phyloP scores from a whole-genome alignment of 768 basidiomycete genomes.

The Arthromyces matolae region DNA sequence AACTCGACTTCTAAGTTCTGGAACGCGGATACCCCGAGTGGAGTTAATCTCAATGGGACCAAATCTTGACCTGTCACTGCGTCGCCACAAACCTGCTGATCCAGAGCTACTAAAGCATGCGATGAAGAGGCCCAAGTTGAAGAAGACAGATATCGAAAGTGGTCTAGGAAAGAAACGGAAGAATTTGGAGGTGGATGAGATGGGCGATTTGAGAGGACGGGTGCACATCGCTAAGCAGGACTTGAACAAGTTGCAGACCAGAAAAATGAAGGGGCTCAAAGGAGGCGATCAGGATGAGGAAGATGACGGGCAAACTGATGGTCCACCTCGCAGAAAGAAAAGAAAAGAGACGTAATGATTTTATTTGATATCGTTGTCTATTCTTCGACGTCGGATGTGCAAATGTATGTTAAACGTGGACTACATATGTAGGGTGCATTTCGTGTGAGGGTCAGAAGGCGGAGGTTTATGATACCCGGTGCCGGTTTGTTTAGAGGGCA shows the following conservation, averaged over 20 bases:
- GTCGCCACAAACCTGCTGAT: slow-evolving; percentile 73
- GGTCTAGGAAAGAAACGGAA: slow-evolving; percentile 90
- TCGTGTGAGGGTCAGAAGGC: no score
- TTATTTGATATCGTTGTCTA: background rate
- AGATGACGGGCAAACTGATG: slow-evolving; percentile 17
- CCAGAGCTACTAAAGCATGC: slow-evolving; percentile 78
- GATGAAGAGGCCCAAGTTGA: slow-evolving; percentile 80
- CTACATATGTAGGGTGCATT: no score
- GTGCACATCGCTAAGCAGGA: slow-evolving; percentile 92
- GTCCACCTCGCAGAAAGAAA: slow-evolving; percentile 17
- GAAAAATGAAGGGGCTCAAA: slow-evolving; percentile 96
- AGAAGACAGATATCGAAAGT: slow-evolving; percentile 82
- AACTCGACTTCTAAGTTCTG: slow-evolving; percentile 67
- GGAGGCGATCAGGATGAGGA: slow-evolving; percentile 25
- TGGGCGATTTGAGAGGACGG: slow-evolving; percentile 92
- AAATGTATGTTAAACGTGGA: no score
- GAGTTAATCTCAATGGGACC: slow-evolving; percentile 91
- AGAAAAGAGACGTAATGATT: slow-evolving; percentile 12
- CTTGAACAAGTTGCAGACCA: slow-evolving; percentile 76
- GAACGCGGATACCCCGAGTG: slow-evolving; percentile 75
- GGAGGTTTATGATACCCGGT: no score
- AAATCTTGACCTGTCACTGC: slow-evolving; percentile 74
- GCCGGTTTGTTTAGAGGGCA: no score
- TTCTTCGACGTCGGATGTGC: background rate
- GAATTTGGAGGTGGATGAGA: slow-evolving; percentile 95